Evolutionary conservation across 2,329 filamentous ascomycete species (phyloP).

Genomic region (Ceratocystis papillata): DNA sequence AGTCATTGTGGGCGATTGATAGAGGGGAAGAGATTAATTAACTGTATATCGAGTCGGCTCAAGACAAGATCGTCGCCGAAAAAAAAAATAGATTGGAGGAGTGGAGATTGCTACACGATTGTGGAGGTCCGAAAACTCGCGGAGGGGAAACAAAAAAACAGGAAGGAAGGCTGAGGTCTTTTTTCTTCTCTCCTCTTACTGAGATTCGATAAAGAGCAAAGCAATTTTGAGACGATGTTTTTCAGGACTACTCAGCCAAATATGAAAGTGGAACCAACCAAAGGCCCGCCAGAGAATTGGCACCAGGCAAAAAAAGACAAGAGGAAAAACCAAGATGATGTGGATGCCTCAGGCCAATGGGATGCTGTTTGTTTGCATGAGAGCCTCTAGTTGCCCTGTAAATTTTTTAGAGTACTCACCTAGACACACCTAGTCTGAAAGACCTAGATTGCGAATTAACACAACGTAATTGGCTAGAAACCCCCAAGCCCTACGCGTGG

Average conservation of each 20-base stretch:
- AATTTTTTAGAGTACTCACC: slow-evolving; percentile 2
- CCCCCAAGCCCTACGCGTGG: slow-evolving; percentile 11
- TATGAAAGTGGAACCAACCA: slow-evolving; percentile 11
- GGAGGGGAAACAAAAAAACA: slow-evolving; percentile 22
- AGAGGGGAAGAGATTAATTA: slow-evolving; percentile 18
- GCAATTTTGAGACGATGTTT: slow-evolving; percentile 19
- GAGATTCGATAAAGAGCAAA: slow-evolving; percentile 4
- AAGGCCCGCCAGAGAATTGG: slow-evolving; percentile 13
- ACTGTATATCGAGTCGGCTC: neutral
- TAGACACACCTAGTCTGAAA: neutral
- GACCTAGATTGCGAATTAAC: slow-evolving; percentile 23
- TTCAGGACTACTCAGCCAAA: slow-evolving; percentile 10
- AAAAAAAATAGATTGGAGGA: slow-evolving; percentile 10
- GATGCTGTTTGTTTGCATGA: neutral
- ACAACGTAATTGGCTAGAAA: slow-evolving; percentile 17
- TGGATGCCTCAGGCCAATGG: slow-evolving; percentile 24
- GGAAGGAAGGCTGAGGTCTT: slow-evolving; percentile 39
- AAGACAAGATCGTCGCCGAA: slow-evolving; percentile 10
- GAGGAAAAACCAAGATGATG: too few relatives aligned
- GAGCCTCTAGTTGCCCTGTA: neutral
- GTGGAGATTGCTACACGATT: slow-evolving; percentile 24
- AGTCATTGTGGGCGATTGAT: slow-evolving; percentile 46
- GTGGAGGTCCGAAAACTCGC: slow-evolving; percentile 27
- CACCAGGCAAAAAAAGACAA: slow-evolving; percentile 10
- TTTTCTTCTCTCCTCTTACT: slow-evolving; percentile 30